These are phyloP conservation scores for Diaporthe capsici DNA, from an alignment of 2,329 filamentous ascomycete genomes.

Conservation along the genomic window DNA sequence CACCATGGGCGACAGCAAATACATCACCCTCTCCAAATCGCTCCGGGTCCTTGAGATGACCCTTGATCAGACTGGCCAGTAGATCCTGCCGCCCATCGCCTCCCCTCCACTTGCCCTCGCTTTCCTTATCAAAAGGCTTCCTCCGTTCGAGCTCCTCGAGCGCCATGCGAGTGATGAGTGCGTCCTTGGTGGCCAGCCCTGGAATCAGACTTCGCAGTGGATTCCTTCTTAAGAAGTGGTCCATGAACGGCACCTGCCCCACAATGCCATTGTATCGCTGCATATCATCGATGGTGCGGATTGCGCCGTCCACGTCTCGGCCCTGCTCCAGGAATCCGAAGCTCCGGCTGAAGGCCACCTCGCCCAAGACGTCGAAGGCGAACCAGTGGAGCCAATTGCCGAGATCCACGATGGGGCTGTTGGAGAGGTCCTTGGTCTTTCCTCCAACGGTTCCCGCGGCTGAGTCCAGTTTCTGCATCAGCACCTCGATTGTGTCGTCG, in stretches of 20 bases:
- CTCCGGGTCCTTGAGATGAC: slow-evolving; percentile 64
- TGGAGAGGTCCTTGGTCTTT: slow-evolving; percentile 40
- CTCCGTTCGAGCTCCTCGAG: slow-evolving; percentile 63
- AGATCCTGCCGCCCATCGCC: slow-evolving; percentile 64
- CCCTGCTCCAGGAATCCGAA: slow-evolving; percentile 67
- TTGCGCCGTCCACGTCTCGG: slow-evolving; percentile 64
- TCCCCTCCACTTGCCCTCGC: slow-evolving; percentile 55
- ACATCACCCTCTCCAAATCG: slow-evolving; percentile 66
- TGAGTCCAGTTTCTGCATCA: slow-evolving; percentile 58
- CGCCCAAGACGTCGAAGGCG: slow-evolving; percentile 65
- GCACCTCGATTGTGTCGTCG: slow-evolving; percentile 63
- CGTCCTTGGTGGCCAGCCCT: slow-evolving; percentile 58
- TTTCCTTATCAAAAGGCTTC: slow-evolving; percentile 61
- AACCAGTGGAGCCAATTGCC: slow-evolving; percentile 62
- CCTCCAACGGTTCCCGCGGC: slow-evolving; percentile 49
- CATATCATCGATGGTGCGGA: slow-evolving; percentile 65
- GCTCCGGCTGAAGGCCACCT: slow-evolving; percentile 65
- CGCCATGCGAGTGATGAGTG: slow-evolving; percentile 66
- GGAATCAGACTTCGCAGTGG: slow-evolving; percentile 62
- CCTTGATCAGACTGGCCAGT: slow-evolving; percentile 65
- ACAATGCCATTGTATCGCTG: slow-evolving; percentile 68
- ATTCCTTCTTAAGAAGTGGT: slow-evolving; percentile 63
- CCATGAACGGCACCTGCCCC: slow-evolving; percentile 65
- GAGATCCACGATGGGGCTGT: slow-evolving; percentile 56
- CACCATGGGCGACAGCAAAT: slow-evolving; percentile 70